A percentile compares a stretch with the other conserved stretches of the same genome.
Conservation (phyloP, 768 basidiomycete species). For the Tylopilus vinaceipallidus region DNA sequence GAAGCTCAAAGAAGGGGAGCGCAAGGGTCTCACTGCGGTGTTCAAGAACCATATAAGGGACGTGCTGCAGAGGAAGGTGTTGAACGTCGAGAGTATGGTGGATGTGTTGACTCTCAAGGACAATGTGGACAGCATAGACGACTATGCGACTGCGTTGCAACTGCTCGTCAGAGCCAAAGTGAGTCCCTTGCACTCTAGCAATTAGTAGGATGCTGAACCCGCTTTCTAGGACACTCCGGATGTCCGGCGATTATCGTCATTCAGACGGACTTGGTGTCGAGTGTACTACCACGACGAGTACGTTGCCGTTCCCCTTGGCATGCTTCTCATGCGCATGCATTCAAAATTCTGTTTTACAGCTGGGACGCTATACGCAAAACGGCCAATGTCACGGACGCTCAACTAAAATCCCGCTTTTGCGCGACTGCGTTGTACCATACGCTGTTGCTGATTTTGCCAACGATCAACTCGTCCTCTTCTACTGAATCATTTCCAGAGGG, state of each 20-base stretch:
- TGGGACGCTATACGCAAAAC: conserved; percentile 80
- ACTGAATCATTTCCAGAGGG: conserved; percentile 42
- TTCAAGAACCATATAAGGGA: conserved; percentile 69
- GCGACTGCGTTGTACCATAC: conserved; percentile 74
- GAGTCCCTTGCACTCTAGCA: conserved; percentile 13
- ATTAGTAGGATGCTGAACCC: conserved; percentile 1
- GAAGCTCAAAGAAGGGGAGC: conserved; percentile 37
- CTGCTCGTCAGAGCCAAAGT: conserved; percentile 59
- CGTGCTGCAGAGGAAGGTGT: conserved; percentile 69
- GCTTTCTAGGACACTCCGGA: conserved; percentile 62
- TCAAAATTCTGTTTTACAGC: conserved; percentile 38
- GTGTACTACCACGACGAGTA: conserved; percentile 90
- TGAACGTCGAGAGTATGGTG: conserved; percentile 76
- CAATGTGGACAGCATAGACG: conserved; percentile 55
- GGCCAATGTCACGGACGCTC: conserved; percentile 69
- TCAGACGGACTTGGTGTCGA: conserved; percentile 81
- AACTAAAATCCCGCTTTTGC: conserved; percentile 68
- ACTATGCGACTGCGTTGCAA: conserved; percentile 69
- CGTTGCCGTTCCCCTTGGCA: conserved; percentile 26
- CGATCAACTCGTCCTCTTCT: conserved; percentile 18
- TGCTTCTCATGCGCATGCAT: background rate
- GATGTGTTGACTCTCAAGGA: conserved; percentile 88
- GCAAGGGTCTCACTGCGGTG: conserved; percentile 54
- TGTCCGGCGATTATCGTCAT: conserved; percentile 63
- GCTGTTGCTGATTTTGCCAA: conserved; percentile 47